These are phyloP conservation scores for Colletotrichum tamarilloi DNA, from an alignment of 2,329 filamentous ascomycete species.

Conservation along the genomic window DNA sequence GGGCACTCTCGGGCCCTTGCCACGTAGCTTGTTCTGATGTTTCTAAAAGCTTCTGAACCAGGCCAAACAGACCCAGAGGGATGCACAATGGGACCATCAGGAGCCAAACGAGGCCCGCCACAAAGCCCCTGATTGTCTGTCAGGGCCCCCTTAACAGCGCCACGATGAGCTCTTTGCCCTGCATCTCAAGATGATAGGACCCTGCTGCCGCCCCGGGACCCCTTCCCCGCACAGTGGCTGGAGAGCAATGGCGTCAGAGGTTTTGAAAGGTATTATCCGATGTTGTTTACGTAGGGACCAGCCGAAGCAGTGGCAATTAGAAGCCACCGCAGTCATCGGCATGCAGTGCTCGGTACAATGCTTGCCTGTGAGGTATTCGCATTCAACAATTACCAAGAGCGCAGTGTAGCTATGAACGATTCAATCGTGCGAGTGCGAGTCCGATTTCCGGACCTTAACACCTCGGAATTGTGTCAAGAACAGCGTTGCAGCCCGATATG, in stretches of 20 bases:
- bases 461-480: neutral
- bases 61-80: neutral
- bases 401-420: neutral
- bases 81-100: neutral
- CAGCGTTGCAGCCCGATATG: neutral
- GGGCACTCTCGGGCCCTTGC: constrained; percentile 28
- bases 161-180: neutral
- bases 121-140: constrained; percentile 8
- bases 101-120: neutral
- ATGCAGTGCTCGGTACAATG: neutral
- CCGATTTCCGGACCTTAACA: neutral
- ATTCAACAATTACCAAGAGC: neutral
- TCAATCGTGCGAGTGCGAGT: neutral
- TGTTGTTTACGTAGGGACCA: neutral
- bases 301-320: neutral
- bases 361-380: neutral
- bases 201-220: neutral
- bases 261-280: constrained; percentile 16
- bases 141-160: constrained; percentile 9
- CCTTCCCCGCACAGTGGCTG: constrained; percentile 27
- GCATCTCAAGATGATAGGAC: constrained; percentile 1
- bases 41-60: constrained; percentile 10
- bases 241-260: constrained; percentile 6
- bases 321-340: neutral
- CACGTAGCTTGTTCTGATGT: constrained; percentile 29